A percentile compares a stretch with the other conserved stretches of the same genome.
Conservation (phyloP, 2,329 filamentous ascomycete species). For the Phialemoniopsis sp. region DNA sequence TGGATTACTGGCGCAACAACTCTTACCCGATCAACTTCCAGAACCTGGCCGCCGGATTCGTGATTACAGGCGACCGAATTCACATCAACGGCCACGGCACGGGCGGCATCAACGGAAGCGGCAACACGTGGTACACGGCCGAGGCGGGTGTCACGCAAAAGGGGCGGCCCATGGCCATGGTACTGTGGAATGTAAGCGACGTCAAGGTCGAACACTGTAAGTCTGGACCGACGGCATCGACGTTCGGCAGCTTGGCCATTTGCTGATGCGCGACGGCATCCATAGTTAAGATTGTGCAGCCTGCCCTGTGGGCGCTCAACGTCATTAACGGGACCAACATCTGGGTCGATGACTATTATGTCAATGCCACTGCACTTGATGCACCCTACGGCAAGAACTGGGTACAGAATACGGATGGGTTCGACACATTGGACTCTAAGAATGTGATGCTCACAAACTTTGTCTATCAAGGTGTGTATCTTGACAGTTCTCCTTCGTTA, state of each 20-base stretch:
- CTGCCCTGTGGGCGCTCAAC: conserved; percentile 49
- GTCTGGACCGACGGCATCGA: not conserved
- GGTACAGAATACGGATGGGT: conserved; percentile 55
- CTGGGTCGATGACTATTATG: conserved; percentile 42
- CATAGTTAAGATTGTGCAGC: conserved; percentile 39
- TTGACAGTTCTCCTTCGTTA: conserved; percentile 1
- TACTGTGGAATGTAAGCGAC: conserved; percentile 53
- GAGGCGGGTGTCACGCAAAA: conserved; percentile 40
- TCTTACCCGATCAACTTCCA: conserved; percentile 49
- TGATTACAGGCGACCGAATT: conserved; percentile 45
- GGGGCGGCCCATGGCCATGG: conserved; percentile 53
- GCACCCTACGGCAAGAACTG: conserved; percentile 48
- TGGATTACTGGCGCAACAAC: conserved; percentile 51
- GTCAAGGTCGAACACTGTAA: conserved; percentile 43
- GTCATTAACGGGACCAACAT: conserved; percentile 55
- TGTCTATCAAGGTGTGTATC: conserved; percentile 38
- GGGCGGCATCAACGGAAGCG: conserved; percentile 50
- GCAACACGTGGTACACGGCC: conserved; percentile 48
- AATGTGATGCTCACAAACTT: conserved; percentile 47
- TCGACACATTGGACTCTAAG: conserved; percentile 50
- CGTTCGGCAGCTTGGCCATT: not conserved
- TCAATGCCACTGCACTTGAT: conserved; percentile 43
- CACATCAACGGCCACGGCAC: conserved; percentile 45
- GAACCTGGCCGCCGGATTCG: conserved; percentile 49
- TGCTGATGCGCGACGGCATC: not conserved